These are phyloP conservation scores for Epichloe bromicola DNA, from an alignment of 2,329 filamentous ascomycete genomes.

Conservation along the genomic window DNA sequence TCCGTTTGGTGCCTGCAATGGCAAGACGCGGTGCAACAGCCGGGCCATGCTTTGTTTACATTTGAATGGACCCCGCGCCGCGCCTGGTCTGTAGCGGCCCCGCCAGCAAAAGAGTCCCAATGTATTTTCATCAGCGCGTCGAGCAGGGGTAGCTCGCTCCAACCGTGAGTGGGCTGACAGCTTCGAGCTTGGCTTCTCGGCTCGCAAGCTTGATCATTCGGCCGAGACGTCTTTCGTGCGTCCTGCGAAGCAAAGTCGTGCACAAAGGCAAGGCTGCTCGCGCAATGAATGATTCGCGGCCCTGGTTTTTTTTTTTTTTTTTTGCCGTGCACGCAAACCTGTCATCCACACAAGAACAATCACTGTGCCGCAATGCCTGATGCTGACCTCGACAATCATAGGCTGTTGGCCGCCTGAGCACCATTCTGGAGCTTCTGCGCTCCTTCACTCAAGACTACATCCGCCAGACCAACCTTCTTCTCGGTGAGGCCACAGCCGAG, in stretches of 20 bases:
- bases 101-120: neutral
- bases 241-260: neutral
- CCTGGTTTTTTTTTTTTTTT: neutral
- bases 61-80: slow-evolving; percentile 7
- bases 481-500: slow-evolving; percentile 49
- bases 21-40: neutral
- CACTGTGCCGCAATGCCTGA: neutral
- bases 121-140: neutral
- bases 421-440: slow-evolving; percentile 66
- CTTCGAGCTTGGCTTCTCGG: neutral
- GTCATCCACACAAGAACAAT: neutral
- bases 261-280: neutral
- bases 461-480: slow-evolving; percentile 73
- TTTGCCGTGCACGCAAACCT: too few species aligned
- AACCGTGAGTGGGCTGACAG: too few species aligned
- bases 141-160: neutral
- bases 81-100: slow-evolving; percentile 1
- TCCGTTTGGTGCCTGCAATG: too few species aligned
- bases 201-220: neutral
- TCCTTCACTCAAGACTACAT: slow-evolving; percentile 74
- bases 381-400: slow-evolving; percentile 31
- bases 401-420: slow-evolving; percentile 48
- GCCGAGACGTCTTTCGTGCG: neutral
- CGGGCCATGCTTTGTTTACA: slow-evolving; percentile 11
- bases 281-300: neutral